Evolutionary conservation across 805 yeast genomes (phyloP).

Genomic region (Saccharomycopsis oosterbeekiorum): DNA sequence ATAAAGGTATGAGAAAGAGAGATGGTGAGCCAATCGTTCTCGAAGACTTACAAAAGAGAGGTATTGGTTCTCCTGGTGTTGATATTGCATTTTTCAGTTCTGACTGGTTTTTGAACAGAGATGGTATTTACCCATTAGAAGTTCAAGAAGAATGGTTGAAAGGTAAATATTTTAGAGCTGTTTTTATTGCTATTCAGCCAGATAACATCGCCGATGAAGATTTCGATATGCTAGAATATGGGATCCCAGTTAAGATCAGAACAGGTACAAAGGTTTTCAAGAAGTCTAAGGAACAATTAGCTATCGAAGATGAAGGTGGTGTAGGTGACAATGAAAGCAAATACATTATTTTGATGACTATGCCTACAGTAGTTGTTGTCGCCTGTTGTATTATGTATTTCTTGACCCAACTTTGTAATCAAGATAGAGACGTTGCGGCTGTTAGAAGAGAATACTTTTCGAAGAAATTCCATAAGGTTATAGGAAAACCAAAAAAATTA

Average conservation of each 20-base stretch:
- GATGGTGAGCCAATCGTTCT: slow-evolving; percentile 23
- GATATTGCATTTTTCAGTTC: slow-evolving; percentile 48
- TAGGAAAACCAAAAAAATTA: slow-evolving; percentile 30
- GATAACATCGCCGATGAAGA: slow-evolving; percentile 56
- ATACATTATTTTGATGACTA: slow-evolving; percentile 48
- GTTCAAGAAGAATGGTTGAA: slow-evolving; percentile 56
- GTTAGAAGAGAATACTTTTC: slow-evolving; percentile 30
- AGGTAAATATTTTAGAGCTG: slow-evolving; percentile 41
- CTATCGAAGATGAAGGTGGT: slow-evolving; percentile 37
- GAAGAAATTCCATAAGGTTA: slow-evolving; percentile 28
- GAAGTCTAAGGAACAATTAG: slow-evolving; percentile 34
- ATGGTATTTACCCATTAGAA: slow-evolving; percentile 57
- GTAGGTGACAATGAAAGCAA: slow-evolving; percentile 40
- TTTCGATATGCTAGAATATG: slow-evolving; percentile 43
- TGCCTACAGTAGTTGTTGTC: slow-evolving; percentile 57
- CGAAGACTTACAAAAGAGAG: slow-evolving; percentile 1
- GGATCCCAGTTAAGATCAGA: slow-evolving; percentile 39
- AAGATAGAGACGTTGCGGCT: slow-evolving; percentile 43
- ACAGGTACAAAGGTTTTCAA: slow-evolving; percentile 33
- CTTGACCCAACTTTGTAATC: slow-evolving; percentile 46
- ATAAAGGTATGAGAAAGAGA: slow-evolving; percentile 46
- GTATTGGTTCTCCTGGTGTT: slow-evolving; percentile 23
- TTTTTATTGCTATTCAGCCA: slow-evolving; percentile 67
- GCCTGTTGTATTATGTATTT: slow-evolving; percentile 55
- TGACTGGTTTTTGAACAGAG: slow-evolving; percentile 56